phyloP scores from a whole-genome alignment of 257 asterid genomes.

The Solanum acaule region DNA sequence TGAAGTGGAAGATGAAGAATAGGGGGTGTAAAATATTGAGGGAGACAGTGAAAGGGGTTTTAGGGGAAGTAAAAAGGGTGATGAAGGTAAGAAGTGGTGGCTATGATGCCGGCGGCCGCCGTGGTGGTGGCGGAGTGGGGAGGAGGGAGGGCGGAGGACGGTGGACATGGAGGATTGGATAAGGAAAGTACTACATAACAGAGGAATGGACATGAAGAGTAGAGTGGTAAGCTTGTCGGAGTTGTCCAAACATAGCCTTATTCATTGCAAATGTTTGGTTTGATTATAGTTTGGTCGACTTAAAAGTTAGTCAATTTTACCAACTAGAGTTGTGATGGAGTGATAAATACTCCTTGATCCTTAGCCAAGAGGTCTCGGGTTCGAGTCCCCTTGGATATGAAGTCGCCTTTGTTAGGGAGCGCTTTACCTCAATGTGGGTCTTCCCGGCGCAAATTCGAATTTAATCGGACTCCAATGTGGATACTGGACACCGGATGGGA shows the following conservation, averaged over 20 bases:
- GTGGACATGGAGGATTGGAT: constrained; percentile 11
- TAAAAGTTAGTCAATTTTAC: no score
- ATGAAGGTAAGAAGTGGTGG: background rate
- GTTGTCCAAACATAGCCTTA: background rate
- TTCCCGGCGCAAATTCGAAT: no score
- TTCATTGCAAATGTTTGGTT: no score
- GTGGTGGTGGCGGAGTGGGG: constrained; percentile 12
- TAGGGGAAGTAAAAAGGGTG: background rate
- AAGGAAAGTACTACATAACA: background rate
- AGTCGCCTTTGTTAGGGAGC: no score
- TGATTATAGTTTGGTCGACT: no score
- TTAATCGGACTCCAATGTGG: no score
- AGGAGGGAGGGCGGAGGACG: constrained; percentile 4
- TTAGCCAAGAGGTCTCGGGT: no score
- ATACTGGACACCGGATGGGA: no score
- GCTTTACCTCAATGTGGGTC: no score
- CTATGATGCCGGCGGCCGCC: background rate
- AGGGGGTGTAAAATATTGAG: constrained; percentile 2
- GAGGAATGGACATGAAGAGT: background rate
- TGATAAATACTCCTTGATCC: no score
- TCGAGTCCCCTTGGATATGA: no score
- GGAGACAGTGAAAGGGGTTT: constrained; percentile 13
- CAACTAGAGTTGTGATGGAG: no score
- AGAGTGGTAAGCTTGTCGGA: background rate
- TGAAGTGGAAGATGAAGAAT: constrained; percentile 10